Evolutionary conservation across 2,329 filamentous ascomycete species (phyloP).

Genomic region (Ceratocystis colombiana): DNA sequence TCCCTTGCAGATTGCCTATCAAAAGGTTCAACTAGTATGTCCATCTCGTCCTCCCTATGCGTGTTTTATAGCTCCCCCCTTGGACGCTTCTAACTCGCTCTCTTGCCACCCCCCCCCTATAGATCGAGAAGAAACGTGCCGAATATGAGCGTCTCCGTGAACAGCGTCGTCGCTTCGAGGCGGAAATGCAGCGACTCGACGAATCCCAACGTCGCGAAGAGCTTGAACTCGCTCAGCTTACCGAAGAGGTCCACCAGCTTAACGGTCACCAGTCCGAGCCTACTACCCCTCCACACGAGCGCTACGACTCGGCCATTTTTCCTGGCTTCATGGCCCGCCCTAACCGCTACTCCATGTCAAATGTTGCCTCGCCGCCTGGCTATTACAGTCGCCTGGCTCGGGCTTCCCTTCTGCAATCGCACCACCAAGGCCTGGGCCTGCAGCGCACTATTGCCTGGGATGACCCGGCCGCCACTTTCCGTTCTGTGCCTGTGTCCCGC

Average conservation of each 20-base stretch:
- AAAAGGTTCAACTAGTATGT: constrained; percentile 30
- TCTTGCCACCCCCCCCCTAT: background rate
- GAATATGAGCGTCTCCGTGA: constrained; percentile 87
- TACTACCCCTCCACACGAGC: constrained; percentile 89
- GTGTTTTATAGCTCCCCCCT: constrained; percentile 26
- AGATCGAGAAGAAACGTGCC: constrained; percentile 90
- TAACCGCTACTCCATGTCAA: constrained; percentile 81
- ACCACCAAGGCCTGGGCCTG: constrained; percentile 51
- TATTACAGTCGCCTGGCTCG: constrained; percentile 62
- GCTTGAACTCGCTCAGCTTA: constrained; percentile 73
- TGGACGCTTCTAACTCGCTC: background rate
- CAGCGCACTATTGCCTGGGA: constrained; percentile 47
- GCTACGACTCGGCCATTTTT: constrained; percentile 60
- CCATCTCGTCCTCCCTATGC: constrained; percentile 27
- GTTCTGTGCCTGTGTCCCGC: constrained; percentile 75
- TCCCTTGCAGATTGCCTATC: constrained; percentile 21
- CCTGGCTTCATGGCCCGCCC: constrained; percentile 71
- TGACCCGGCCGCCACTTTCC: constrained; percentile 60
- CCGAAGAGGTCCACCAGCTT: constrained; percentile 58
- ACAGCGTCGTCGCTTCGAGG: constrained; percentile 79
- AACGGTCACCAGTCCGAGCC: constrained; percentile 82
- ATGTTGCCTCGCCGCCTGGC: constrained; percentile 70
- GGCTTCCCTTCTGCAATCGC: constrained; percentile 52
- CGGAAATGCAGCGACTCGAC: constrained; percentile 83
- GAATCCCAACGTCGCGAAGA: constrained; percentile 74